phyloP scores from a whole-genome alignment of 106 monocot species.

The Dendrobium officinale region DNA sequence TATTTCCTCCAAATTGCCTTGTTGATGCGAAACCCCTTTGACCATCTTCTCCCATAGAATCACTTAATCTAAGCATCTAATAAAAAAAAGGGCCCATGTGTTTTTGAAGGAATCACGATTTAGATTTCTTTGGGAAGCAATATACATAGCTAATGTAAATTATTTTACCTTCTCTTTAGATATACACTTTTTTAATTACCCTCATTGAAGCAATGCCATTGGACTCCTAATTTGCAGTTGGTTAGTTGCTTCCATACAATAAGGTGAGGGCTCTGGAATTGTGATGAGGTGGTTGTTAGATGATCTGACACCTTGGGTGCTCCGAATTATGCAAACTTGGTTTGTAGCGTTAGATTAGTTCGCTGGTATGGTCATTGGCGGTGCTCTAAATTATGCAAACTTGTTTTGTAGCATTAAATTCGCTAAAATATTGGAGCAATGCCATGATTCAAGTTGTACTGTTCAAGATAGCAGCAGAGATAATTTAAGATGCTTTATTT shows the following conservation, averaged over 20 bases:
- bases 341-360: not conserved
- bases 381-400: not conserved
- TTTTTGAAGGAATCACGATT: not conserved
- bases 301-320: not conserved
- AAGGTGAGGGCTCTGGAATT: not conserved
- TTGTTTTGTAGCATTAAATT: not conserved
- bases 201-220: not conserved
- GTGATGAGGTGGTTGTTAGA: not conserved
- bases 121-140: not conserved
- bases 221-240: not conserved
- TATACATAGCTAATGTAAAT: not conserved
- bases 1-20: not conserved
- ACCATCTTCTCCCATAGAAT: not conserved
- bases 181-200: not conserved
- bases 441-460: not conserved
- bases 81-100: not conserved
- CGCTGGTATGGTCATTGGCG: not conserved
- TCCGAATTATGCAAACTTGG: not conserved
- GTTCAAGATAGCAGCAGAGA: not conserved
- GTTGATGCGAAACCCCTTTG: not conserved
- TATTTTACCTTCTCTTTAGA: not conserved
- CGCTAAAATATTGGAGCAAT: not conserved
- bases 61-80: not conserved
- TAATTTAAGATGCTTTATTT: not conserved
- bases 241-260: not conserved